Evolutionary conservation across 2,329 filamentous ascomycete species (phyloP).

Genomic region (Penicillium palitans): DNA sequence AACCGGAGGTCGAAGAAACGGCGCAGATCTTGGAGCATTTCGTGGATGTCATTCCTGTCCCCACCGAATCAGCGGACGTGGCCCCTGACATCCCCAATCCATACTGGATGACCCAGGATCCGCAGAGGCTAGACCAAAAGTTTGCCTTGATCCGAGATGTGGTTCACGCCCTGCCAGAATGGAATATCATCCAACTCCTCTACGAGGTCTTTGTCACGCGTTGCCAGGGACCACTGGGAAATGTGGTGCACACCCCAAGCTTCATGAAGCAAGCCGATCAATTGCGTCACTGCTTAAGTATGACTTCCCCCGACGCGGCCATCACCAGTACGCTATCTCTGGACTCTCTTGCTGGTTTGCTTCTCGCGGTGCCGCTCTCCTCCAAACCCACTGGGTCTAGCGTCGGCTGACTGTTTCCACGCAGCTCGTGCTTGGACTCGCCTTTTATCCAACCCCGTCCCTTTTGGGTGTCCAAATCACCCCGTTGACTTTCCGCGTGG

Average conservation of each 20-base stretch:
- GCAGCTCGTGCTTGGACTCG: neutral
- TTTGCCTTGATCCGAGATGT: neutral
- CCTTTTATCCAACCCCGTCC: neutral
- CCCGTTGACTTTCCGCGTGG: neutral
- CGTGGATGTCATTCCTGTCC: neutral
- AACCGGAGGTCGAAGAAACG: neutral
- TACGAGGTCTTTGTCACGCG: constrained; percentile 13
- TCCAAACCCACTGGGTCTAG: neutral
- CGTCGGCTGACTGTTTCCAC: neutral
- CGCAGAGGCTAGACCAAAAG: neutral
- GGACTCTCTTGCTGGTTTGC: neutral
- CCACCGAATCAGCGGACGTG: neutral
- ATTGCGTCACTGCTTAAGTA: neutral
- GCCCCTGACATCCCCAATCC: neutral
- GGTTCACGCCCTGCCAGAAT: constrained; percentile 4
- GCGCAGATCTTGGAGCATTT: neutral
- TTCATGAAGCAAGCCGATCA: constrained; percentile 10
- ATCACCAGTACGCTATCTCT: neutral
- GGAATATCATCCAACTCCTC: constrained; percentile 4
- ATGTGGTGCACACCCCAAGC: constrained; percentile 11
- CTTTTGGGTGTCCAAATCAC: neutral
- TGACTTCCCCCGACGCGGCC: neutral
- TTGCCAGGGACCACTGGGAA: constrained; percentile 15
- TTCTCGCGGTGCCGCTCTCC: neutral
- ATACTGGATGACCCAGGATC: neutral